Percentiles rank a stretch among this genome's conserved stretches.
phyloP scores from a whole-genome alignment of 306 rosid genomes.

The Mimosa pudica region DNA sequence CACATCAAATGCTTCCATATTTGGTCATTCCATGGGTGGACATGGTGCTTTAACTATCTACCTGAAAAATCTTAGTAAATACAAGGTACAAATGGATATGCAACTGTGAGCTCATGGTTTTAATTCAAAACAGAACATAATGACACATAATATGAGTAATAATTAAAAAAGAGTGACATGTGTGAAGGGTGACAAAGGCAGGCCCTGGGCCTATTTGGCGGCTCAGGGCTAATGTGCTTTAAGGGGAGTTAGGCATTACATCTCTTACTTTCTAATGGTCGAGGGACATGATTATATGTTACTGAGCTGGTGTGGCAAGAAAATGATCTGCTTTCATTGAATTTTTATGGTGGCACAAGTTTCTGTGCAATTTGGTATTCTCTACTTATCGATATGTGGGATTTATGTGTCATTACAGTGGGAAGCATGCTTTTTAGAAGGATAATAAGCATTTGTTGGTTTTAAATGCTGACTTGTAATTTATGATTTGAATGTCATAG shows the following conservation, averaged over 20 bases:
- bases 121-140: not conserved
- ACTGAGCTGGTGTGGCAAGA: not conserved
- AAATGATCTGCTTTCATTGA: not conserved
- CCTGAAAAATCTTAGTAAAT: slow-evolving; percentile 80
- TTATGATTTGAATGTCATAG: not conserved
- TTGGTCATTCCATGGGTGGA: slow-evolving; percentile 98
- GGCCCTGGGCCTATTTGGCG: not conserved
- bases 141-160: not conserved
- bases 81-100: slow-evolving; percentile 60
- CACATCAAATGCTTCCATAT: slow-evolving; percentile 75
- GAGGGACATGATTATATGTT: not conserved
- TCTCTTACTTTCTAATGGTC: slow-evolving; percentile 3
- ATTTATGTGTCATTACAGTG: not conserved
- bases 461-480: not conserved
- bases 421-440: not conserved
- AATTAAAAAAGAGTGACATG: not conserved
- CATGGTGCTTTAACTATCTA: slow-evolving; percentile 92
- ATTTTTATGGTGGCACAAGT: not conserved
- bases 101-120: slow-evolving; percentile 14
- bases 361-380: not conserved
- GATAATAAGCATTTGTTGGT: slow-evolving; percentile 3
- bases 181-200: not conserved
- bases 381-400: slow-evolving; percentile 2
- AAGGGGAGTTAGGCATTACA: not conserved
- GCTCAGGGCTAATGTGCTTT: not conserved